Conservation (phyloP, 169 alveolate genomes). For the Eimeria sp. region DNA sequence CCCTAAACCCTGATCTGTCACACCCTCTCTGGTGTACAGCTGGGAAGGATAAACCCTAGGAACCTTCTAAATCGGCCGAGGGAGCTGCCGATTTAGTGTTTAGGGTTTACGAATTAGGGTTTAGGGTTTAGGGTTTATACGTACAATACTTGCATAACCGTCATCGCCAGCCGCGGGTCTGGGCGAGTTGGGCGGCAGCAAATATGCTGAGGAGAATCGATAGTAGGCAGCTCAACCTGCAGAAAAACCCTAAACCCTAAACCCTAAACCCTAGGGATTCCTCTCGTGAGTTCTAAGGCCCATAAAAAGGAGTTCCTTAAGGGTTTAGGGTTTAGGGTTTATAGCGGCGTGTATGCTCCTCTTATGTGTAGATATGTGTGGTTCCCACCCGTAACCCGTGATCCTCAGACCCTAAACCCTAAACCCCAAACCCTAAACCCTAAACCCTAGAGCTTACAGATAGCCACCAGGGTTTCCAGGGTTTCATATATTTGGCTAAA, state of each 20-base stretch:
- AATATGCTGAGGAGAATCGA: background rate
- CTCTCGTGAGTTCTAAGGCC: too few species aligned
- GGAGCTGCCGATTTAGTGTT: background rate
- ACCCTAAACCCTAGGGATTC: background rate
- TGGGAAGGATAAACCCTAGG: too few species aligned
- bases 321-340: background rate
- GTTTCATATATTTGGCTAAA: conserved; percentile 40
- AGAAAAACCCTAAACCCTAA: background rate
- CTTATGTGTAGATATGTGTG: background rate
- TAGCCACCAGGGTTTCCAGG: conserved; percentile 78
- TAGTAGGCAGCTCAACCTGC: background rate
- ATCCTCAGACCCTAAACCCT: background rate
- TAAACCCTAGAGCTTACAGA: background rate
- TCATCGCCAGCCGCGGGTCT: conserved; percentile 37
- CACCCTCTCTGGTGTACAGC: too few species aligned
- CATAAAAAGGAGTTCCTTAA: too few species aligned
- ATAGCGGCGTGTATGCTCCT: background rate
- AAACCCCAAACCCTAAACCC: conserved; percentile 45
- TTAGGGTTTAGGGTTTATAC: conserved; percentile 12
- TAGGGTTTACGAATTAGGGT: background rate
- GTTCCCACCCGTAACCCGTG: background rate
- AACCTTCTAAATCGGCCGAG: background rate
- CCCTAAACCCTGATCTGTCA: too few species aligned
- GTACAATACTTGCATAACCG: background rate
- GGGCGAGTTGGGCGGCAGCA: conserved; percentile 43